Evolutionary conservation across 345 rosid species (phyloP), one percentile per base, ranked within the genome.

Genomic region (Lagerstroemia speciosa): DNA sequence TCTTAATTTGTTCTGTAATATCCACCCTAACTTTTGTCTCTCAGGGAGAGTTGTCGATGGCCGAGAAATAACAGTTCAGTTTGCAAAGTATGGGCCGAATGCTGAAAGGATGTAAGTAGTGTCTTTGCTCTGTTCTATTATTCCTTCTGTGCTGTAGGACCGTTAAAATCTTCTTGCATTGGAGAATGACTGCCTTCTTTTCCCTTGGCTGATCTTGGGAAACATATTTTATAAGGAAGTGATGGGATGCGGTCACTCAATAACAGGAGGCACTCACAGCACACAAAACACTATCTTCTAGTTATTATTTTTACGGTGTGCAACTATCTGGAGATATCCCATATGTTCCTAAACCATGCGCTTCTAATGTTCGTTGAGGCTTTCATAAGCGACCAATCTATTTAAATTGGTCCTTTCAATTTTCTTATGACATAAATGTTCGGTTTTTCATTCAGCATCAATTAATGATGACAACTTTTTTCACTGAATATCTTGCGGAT

Each of bases 41-140:
- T 55, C 34, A 94, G 99, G 99, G 69, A 82, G 86, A 78, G 85
- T 89, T 61, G 99, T 91, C 45, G 99, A 94, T 81, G 98, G 97
- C 50, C 83, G 98, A 33, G 99, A 94, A 72, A 94, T 94, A 57
- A 88, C 90, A 29, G 99, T 94, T 72, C 99, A 94, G 48, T 89
- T 94, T 76, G 96, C 99, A 0, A 94, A 94, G 62, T 91, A 94
- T 67, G 99, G 99, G n/a, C 97, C 99, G 12, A 87, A 89, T 82
- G 96, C 99, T 34, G 98, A 91, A 80, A 86, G 81, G 73, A 93
- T 91, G 98, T 93, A 79, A 80, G 96, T 70, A 3, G 26, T 52
- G 57, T 24, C 8, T 24, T 26, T 55, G 61, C n/a, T 55, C 31
- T 6, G 30, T 55, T 55, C 14, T 8, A 1, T 26, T 55, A 3